Percentiles rank a stretch among this genome's conserved stretches.
Evolutionary conservation across 2,329 filamentous ascomycete species (phyloP).

Genomic region (Podosphaera fusca): DNA sequence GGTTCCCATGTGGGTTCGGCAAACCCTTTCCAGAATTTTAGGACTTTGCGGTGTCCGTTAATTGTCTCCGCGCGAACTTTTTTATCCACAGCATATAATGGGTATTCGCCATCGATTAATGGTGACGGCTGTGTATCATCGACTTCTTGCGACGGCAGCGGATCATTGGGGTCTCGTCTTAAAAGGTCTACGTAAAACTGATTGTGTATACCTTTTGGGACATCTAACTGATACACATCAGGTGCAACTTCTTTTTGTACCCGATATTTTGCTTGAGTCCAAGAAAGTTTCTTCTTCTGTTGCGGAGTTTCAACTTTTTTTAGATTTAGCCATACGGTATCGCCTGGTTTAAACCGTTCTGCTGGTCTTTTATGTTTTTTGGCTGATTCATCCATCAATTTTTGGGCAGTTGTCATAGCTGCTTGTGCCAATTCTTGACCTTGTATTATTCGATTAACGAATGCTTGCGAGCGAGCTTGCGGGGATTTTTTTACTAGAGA

Average conservation of each 20-base stretch:
- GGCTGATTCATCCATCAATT: not conserved
- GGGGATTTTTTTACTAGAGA: not conserved
- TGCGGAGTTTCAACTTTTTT: not conserved
- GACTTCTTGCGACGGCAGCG: not conserved
- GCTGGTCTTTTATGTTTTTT: not conserved
- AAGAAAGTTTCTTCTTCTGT: not conserved
- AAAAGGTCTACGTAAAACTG: constrained; percentile 1
- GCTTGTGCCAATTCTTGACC: not conserved
- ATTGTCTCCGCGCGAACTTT: not conserved
- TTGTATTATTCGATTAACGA: not conserved
- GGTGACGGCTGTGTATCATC: not conserved
- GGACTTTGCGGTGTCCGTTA: not conserved
- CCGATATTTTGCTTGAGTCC: constrained; percentile 1
- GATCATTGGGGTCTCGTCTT: not conserved
- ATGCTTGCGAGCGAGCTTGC: not conserved
- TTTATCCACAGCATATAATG: not conserved
- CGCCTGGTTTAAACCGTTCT: not conserved
- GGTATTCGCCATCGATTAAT: not conserved
- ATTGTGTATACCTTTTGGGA: constrained; percentile 1
- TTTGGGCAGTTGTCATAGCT: not conserved
- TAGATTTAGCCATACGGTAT: constrained; percentile 1
- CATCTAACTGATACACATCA: not conserved
- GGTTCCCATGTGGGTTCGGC: not conserved
- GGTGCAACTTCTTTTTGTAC: not conserved
- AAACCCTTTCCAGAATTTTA: not conserved